Conservation (phyloP, 2,329 filamentous ascomycete species). For the Ophiocordyceps camponoti-saundersi region DNA sequence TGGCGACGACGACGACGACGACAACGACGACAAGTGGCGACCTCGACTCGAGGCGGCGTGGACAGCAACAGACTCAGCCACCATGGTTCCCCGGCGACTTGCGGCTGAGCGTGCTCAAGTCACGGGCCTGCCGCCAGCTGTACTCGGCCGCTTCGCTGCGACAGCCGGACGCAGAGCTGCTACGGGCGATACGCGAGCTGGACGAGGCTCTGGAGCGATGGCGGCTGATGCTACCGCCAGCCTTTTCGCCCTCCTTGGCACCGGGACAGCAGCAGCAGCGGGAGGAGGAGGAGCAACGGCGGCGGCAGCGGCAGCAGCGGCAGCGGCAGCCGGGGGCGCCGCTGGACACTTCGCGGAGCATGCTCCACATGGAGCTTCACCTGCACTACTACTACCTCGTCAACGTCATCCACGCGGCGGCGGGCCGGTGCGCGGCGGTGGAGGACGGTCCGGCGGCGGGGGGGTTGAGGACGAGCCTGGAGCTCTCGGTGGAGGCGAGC, state of each 20-base stretch:
- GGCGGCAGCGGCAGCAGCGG: not conserved
- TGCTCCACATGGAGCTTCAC: conserved; percentile 29
- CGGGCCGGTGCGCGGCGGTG: conserved; percentile 26
- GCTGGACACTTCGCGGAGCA: conserved; percentile 16
- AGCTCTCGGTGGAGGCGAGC: conserved; percentile 35
- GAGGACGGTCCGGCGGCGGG: conserved; percentile 6
- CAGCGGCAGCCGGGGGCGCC: conserved; percentile 10
- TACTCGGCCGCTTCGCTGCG: conserved; percentile 29
- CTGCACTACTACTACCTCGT: conserved; percentile 39
- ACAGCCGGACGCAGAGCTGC: conserved; percentile 35
- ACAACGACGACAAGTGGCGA: not conserved
- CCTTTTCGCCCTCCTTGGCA: conserved; percentile 26
- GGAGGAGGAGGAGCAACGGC: no score
- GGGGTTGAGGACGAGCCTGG: conserved; percentile 32
- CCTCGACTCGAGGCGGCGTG: no score
- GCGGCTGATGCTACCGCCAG: conserved; percentile 27
- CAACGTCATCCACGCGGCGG: conserved; percentile 36
- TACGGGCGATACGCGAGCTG: conserved; percentile 36
- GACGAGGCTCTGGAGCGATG: conserved; percentile 39
- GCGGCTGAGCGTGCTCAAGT: conserved; percentile 31
- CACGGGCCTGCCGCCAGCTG: conserved; percentile 26
- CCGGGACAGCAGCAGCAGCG: conserved; percentile 13
- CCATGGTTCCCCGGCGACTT: conserved; percentile 28
- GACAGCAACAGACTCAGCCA: not conserved
- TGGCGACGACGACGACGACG: not conserved